Percentiles rank a stretch among this genome's conserved stretches.
Evolutionary conservation across 768 basidiomycete genomes (phyloP).

Genomic region (Suillus subalutaceus): DNA sequence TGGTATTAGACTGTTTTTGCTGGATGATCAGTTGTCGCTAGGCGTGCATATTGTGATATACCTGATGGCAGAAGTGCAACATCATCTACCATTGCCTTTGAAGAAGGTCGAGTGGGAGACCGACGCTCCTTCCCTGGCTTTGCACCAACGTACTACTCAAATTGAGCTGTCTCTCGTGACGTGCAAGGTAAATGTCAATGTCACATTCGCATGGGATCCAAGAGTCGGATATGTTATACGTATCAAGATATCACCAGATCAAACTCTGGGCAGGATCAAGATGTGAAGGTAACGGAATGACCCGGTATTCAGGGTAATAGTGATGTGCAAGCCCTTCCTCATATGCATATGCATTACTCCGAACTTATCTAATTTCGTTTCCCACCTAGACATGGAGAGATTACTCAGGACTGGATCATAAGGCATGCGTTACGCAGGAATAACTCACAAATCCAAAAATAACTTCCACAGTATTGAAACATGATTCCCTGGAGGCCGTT

Average conservation of each 20-base stretch:
- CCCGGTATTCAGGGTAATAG: neutral
- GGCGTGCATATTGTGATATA: neutral
- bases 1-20: neutral
- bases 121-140: neutral
- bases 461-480: constrained; percentile 92
- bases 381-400: constrained; percentile 31
- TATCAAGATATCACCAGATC: neutral
- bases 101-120: neutral
- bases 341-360: too few relatives aligned
- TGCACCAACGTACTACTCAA: neutral
- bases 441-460: constrained; percentile 83
- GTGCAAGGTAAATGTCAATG: neutral
- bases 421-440: neutral
- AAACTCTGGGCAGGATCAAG: neutral
- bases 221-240: neutral
- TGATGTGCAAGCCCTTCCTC: neutral
- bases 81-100: neutral
- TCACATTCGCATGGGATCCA: neutral
- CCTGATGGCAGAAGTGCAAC: neutral
- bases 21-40: neutral
- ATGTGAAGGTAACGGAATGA: neutral
- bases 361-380: constrained; percentile 21
- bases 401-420: neutral
- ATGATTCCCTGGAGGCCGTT: constrained; percentile 92
- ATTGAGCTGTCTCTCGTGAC: neutral